Evolutionary conservation across 257 asterid genomes (phyloP).

Genomic region (Capsicum rhomboideum): DNA sequence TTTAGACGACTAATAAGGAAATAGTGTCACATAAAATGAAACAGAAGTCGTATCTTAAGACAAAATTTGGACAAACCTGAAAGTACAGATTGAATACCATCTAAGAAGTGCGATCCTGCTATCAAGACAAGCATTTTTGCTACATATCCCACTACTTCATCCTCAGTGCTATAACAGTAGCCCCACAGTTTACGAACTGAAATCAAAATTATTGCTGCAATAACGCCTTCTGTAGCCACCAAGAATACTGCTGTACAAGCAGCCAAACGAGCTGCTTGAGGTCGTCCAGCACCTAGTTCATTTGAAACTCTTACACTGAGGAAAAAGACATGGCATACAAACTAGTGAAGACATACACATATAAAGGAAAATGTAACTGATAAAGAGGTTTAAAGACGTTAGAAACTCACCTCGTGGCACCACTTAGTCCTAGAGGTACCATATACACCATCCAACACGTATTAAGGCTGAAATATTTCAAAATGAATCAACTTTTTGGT

Average conservation of each 20-base stretch:
- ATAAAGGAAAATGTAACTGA: background rate
- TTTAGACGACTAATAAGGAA: no score
- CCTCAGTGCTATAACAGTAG: conserved; percentile 11
- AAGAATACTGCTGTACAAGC: background rate
- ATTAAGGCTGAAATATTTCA: conserved; percentile 1
- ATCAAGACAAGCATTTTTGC: conserved; percentile 9
- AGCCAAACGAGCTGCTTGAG: conserved; percentile 9
- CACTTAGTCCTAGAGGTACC: conserved; percentile 6
- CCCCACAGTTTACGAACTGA: conserved; percentile 10
- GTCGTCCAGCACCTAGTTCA: conserved; percentile 11
- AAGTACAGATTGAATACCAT: conserved; percentile 14
- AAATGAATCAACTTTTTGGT: background rate
- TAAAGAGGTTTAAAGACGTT: background rate
- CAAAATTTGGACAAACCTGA: conserved; percentile 1
- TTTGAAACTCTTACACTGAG: conserved; percentile 3
- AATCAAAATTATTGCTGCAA: background rate
- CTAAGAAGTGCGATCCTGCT: conserved; percentile 6
- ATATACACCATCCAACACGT: conserved; percentile 1
- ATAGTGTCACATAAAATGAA: no score
- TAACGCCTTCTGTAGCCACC: background rate
- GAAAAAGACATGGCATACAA: background rate
- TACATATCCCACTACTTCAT: conserved; percentile 6
- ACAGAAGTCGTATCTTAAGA: no score
- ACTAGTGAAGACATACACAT: background rate
- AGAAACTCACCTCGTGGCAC: conserved; percentile 2